Evolutionary conservation across 2,329 filamentous ascomycete species (phyloP).

Genomic region (Sporothrix luriei): DNA sequence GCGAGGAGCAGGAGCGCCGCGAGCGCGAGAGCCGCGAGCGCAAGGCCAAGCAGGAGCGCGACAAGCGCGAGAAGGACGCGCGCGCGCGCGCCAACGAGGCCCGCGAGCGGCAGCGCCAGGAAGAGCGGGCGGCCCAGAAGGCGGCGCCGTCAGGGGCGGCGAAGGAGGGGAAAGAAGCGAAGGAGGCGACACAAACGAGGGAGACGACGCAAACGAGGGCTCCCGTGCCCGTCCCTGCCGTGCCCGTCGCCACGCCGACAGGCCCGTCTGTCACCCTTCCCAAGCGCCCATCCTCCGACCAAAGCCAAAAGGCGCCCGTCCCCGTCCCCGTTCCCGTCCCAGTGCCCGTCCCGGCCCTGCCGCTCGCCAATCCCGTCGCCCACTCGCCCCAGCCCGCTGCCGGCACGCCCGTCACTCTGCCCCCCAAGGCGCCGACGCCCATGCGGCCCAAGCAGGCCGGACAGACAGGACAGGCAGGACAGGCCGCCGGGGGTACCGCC

Average conservation of each 20-base stretch:
- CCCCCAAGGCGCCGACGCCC: conserved; percentile 75
- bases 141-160: conserved; percentile 42
- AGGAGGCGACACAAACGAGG: too few species aligned
- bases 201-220: neutral
- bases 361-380: neutral
- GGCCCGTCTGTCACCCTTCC: conserved; percentile 43
- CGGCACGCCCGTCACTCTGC: neutral
- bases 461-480: conserved; percentile 72
- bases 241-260: conserved; percentile 35
- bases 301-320: conserved; percentile 64
- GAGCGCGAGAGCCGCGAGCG: conserved; percentile 64
- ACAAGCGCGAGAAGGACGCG: conserved; percentile 54
- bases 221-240: neutral
- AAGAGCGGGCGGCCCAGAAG: conserved; percentile 50
- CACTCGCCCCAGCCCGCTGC: conserved; percentile 11
- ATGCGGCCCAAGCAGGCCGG: conserved; percentile 75
- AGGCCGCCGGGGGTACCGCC: too few species aligned
- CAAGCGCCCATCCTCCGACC: conserved; percentile 44
- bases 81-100: conserved; percentile 48
- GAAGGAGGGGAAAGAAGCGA: too few species aligned
- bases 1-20: conserved; percentile 65
- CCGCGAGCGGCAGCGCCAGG: conserved; percentile 41
- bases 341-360: conserved; percentile 70
- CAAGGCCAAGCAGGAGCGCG: conserved; percentile 60
- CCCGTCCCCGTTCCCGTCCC: conserved; percentile 58